These are phyloP conservation scores for Chrysochromulina parva DNA, from an alignment of 78 protist genomes.

Conservation along the genomic window DNA sequence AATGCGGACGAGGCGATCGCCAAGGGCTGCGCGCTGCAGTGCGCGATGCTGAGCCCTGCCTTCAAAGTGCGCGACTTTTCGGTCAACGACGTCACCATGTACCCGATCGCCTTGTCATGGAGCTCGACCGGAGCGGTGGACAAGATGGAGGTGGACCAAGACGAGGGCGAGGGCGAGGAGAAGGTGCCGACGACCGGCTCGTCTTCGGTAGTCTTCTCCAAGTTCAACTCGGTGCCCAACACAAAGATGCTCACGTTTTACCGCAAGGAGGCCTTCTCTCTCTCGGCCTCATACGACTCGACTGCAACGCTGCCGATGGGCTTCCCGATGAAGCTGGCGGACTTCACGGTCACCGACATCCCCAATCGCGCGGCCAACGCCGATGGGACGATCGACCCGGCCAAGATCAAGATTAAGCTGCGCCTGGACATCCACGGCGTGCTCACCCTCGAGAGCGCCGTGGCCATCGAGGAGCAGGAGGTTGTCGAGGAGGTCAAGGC, in stretches of 20 bases:
- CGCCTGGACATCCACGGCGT: conserved; percentile 73
- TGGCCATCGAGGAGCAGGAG: conserved; percentile 54
- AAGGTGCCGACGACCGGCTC: background rate
- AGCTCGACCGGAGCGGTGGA: conserved; percentile 36
- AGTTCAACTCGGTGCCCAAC: conserved; percentile 36
- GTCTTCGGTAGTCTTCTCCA: background rate
- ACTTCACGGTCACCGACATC: conserved; percentile 34
- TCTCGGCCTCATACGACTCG: conserved; percentile 49
- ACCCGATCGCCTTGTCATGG: conserved; percentile 71
- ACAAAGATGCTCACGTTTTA: conserved; percentile 64
- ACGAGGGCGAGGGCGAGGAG: conserved; percentile 6
- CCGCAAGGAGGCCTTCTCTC: conserved; percentile 55
- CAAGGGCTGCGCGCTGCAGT: conserved; percentile 88
- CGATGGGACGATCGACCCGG: background rate
- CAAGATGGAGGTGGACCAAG: conserved; percentile 11
- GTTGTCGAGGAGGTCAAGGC: conserved; percentile 46
- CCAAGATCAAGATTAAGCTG: conserved; percentile 60
- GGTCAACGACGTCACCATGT: conserved; percentile 66
- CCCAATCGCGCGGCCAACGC: background rate
- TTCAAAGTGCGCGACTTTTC: conserved; percentile 85
- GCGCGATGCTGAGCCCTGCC: conserved; percentile 86
- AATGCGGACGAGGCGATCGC: conserved; percentile 90
- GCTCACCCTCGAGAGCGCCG: conserved; percentile 71
- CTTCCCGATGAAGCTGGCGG: background rate
- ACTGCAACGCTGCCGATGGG: conserved; percentile 19